Conservation (phyloP, 1,284 basidiomycete species). For the Cystobasidium pallidum region DNA sequence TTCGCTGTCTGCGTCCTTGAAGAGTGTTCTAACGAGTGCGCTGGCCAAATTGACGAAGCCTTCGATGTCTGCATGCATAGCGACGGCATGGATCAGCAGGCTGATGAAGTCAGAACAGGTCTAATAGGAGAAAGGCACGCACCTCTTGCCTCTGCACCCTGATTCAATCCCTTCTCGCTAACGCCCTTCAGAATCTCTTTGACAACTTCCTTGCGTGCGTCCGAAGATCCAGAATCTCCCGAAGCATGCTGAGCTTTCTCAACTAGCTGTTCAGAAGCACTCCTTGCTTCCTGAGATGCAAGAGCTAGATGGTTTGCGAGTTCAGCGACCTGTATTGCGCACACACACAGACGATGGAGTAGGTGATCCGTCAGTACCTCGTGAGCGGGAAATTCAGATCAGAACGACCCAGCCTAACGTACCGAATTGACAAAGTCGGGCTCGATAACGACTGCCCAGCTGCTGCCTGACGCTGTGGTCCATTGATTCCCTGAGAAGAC, state of each 20-base stretch:
- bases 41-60: constrained; percentile 49
- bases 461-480: constrained; percentile 41
- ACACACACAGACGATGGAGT: not conserved
- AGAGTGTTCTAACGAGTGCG: constrained; percentile 45
- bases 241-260: constrained; percentile 30
- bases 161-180: constrained; percentile 25
- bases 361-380: no score
- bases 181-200: constrained; percentile 22
- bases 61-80: constrained; percentile 47
- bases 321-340: constrained; percentile 32
- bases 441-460: constrained; percentile 42
- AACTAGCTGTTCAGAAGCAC: constrained; percentile 25
- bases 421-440: constrained; percentile 42
- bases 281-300: constrained; percentile 20
- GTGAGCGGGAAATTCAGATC: no score
- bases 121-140: not conserved
- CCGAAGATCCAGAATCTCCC: constrained; percentile 7
- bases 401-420: not conserved
- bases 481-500: constrained; percentile 43
- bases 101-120: not conserved
- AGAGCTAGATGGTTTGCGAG: constrained; percentile 36
- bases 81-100: not conserved
- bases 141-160: constrained; percentile 40
- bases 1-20: constrained; percentile 29
- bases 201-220: constrained; percentile 31